Evolutionary conservation across 2,329 filamentous ascomycete species (phyloP).

Genomic region (Colletotrichum sp.): DNA sequence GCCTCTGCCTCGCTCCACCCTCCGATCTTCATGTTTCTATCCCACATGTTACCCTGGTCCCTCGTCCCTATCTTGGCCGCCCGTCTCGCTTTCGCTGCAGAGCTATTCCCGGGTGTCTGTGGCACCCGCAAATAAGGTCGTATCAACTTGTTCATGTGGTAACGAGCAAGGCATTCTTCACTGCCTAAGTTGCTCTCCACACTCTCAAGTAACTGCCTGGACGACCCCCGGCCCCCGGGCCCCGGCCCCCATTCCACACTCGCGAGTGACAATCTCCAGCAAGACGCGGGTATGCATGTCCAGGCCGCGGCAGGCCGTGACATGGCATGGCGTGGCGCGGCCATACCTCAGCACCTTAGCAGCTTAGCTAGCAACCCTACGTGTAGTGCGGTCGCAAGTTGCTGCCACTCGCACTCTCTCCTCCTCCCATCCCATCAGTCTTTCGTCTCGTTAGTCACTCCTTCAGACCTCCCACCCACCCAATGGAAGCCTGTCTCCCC

Average conservation of each 20-base stretch:
- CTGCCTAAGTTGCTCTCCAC: not conserved
- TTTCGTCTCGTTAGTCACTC: slow-evolving; percentile 7
- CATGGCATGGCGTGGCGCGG: slow-evolving; percentile 14
- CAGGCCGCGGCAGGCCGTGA: slow-evolving; percentile 1
- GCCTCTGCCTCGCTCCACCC: not conserved
- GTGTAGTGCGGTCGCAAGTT: not conserved
- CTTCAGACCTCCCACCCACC: not conserved
- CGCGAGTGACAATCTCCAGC: not conserved
- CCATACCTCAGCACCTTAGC: slow-evolving; percentile 5
- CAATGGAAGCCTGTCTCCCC: not conserved
- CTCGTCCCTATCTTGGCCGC: not conserved
- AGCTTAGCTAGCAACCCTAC: not conserved
- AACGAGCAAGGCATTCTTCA: not conserved
- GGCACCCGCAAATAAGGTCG: not conserved
- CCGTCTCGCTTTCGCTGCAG: not conserved
- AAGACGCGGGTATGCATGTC: slow-evolving; percentile 10
- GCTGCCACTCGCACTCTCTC: not conserved
- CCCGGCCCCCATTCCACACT: not conserved
- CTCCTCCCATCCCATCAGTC: not conserved
- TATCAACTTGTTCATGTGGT: not conserved
- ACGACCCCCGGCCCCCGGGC: not conserved
- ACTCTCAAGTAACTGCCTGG: not conserved
- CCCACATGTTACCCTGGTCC: not conserved
- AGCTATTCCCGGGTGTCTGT: not conserved
- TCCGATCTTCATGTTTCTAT: not conserved